Evolutionary conservation across 768 basidiomycete species (phyloP), one percentile per base, ranked within the genome.

Genomic region (Mycena chlorophos): DNA sequence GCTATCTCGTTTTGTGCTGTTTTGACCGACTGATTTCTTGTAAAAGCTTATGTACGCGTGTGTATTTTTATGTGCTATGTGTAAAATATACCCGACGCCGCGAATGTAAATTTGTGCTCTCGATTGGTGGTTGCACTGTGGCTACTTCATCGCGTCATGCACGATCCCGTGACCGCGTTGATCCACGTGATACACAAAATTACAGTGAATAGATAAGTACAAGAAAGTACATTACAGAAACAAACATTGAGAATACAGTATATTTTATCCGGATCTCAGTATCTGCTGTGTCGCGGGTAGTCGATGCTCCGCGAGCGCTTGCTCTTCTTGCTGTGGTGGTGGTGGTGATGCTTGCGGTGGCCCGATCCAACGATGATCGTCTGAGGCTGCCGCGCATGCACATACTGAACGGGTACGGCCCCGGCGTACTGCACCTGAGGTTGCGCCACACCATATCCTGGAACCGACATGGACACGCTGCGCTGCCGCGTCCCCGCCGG

Each of bases 381-480:
- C 54, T 64, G 67, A 8, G 65, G 57, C 38, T 50, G 62, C 10
- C 53, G 47, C 19, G 61, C 61, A 25, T 61, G 66, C 39, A 31
- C 17, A 43, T 43, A 23, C 16, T 43, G 40, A n/a, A 4, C 20
- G 16, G 42, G 38, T 17, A 25, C 54, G 1, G 51, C 49, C 40
- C 49, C 31, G 49, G 52, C 56, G 49, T 61, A 57, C 20, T 54
- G 52, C 19, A 43, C 43, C 31, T 54, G 50, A 20, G 46, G 53
- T 29, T 43, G 49, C 22, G n/a, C n/a, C n/a, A 42, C 53, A 16
- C 30, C 51, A 28, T 63, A 62, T 4, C 57, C 54, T 31, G 71
- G 62, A 42, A 75, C 73, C 20, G 75, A 72, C 55, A 71, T 70
- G 5, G 76, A 75, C 22, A 65, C 62, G 49, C 69, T 74, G 51